These are phyloP conservation scores for Colletotrichum sp. DNA, from an alignment of 2,329 filamentous ascomycete genomes.

Conservation along the genomic window DNA sequence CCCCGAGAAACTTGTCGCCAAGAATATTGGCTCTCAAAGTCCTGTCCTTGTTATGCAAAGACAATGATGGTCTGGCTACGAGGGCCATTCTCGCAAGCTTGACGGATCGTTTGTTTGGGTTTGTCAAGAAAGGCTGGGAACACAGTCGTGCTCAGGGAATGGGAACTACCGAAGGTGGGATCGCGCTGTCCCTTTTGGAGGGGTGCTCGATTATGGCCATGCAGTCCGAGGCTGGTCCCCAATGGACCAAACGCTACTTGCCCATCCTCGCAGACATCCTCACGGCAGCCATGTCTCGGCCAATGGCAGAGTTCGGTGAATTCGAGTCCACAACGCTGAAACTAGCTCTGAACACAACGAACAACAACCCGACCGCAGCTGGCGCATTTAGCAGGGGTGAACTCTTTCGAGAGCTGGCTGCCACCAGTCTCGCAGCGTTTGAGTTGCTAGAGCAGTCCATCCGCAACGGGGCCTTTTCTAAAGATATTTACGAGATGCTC, in stretches of 20 bases:
- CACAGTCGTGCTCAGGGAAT: constrained; percentile 4
- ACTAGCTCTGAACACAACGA: constrained; percentile 84
- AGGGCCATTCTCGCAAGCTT: constrained; percentile 11
- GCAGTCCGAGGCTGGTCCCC: constrained; percentile 36
- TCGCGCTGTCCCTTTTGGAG: constrained; percentile 56
- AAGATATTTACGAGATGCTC: constrained; percentile 68
- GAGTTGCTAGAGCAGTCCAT: constrained; percentile 51
- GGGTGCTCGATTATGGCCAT: constrained; percentile 55
- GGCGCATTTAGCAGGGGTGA: constrained; percentile 69
- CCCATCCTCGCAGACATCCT: constrained; percentile 56
- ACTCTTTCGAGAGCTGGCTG: constrained; percentile 54
- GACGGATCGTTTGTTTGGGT: constrained; percentile 23
- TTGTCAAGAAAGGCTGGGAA: constrained; percentile 19
- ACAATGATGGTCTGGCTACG: constrained; percentile 3
- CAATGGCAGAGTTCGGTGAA: constrained; percentile 40
- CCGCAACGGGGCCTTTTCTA: constrained; percentile 52
- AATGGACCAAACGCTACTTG: constrained; percentile 55
- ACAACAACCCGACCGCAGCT: constrained; percentile 75
- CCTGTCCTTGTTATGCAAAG: constrained; percentile 35
- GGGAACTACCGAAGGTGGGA: constrained; percentile 4
- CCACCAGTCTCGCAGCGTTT: constrained; percentile 58
- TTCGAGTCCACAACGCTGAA: constrained; percentile 62
- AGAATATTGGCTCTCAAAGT: constrained; percentile 68
- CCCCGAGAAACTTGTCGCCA: constrained; percentile 60
- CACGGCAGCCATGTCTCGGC: constrained; percentile 39